These are phyloP conservation scores for Agrocybe pediades DNA, from an alignment of 768 basidiomycete genomes.

Conservation along the genomic window DNA sequence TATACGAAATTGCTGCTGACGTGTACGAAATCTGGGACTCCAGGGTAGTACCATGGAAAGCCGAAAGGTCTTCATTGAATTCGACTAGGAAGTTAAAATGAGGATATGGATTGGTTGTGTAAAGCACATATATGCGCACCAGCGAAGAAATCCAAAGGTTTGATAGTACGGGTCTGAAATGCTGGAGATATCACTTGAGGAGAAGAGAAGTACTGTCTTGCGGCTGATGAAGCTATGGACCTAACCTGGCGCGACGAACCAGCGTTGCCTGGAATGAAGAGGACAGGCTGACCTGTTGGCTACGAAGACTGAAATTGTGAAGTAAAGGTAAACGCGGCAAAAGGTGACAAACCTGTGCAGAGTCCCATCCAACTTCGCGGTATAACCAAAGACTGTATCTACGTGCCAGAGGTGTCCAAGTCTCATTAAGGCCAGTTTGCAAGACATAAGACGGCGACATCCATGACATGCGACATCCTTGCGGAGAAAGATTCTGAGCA, in stretches of 20 bases:
- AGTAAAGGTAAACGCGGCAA: background rate
- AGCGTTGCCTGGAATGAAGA: conserved; percentile 97
- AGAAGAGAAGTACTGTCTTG: conserved; percentile 73
- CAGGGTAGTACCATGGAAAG: conserved; percentile 90
- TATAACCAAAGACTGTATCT: conserved; percentile 92
- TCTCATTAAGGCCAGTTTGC: conserved; percentile 63
- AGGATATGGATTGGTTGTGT: no score
- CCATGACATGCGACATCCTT: conserved; percentile 96
- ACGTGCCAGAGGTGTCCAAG: conserved; percentile 70
- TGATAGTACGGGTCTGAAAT: conserved; percentile 48
- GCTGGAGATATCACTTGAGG: conserved; percentile 57
- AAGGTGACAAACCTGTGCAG: conserved; percentile 47
- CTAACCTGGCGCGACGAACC: conserved; percentile 93
- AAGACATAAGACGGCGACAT: conserved; percentile 91
- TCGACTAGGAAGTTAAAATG: conserved; percentile 60
- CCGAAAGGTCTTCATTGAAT: conserved; percentile 96
- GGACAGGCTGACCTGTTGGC: conserved; percentile 59
- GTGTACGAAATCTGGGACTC: conserved; percentile 81
- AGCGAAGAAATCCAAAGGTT: conserved; percentile 83
- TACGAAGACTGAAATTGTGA: background rate
- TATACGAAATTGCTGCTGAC: conserved; percentile 67
- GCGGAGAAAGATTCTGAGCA: conserved; percentile 65
- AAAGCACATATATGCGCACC: conserved; percentile 42
- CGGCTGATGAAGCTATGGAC: conserved; percentile 91
- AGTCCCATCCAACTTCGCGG: conserved; percentile 86